These are phyloP conservation scores for Salvia hispanica DNA, from an alignment of 257 asterid genomes.

Conservation along the genomic window DNA sequence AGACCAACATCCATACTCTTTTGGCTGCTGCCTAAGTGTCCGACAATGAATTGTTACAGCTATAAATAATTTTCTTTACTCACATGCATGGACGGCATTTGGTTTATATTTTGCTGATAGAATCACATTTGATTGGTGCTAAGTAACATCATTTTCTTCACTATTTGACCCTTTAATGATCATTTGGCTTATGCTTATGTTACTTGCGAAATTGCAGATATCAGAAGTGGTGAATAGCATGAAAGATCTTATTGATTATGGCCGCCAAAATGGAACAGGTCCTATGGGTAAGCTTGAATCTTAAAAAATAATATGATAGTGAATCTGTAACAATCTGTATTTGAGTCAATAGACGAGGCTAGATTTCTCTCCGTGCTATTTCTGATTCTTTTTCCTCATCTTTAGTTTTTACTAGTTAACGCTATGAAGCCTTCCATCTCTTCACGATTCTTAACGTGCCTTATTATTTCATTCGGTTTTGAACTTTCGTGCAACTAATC, in stretches of 20 bases:
- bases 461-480: not conserved
- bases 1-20: not conserved
- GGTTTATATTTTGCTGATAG: conserved; percentile 1
- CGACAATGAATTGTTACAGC: conserved; percentile 2
- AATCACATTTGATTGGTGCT: not conserved
- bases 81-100: not conserved
- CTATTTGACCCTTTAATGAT: conserved; percentile 2
- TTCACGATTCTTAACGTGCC: not conserved
- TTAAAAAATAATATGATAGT: not conserved
- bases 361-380: too few relatives aligned
- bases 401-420: not conserved
- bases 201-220: conserved; percentile 58
- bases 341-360: too few relatives aligned
- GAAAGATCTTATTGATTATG: conserved; percentile 89
- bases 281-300: conserved; percentile 78
- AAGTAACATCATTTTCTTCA: not conserved
- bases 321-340: too few relatives aligned
- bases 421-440: not conserved
- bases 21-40: not conserved
- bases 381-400: too few relatives aligned
- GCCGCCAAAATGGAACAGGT: conserved; percentile 74
- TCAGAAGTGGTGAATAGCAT: conserved; percentile 95
- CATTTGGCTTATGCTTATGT: not conserved
- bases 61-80: not conserved
- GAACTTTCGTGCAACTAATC: not conserved